phyloP scores from a whole-genome alignment of 2,329 filamentous ascomycete species.

The Curvularia sp. region DNA sequence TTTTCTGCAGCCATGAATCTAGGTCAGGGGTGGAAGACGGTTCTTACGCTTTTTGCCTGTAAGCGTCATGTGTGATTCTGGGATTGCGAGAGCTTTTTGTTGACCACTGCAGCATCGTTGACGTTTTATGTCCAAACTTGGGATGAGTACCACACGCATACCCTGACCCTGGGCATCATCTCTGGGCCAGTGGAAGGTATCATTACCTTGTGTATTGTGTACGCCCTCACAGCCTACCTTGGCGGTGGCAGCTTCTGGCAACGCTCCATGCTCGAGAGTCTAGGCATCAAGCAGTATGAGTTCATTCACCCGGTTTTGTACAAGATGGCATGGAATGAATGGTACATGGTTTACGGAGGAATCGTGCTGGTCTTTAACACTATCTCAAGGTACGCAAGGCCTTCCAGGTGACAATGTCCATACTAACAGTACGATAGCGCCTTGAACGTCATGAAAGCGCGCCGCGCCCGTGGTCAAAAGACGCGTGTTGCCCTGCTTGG shows the following conservation, averaged over 20 bases:
- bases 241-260: slow-evolving; percentile 95
- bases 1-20: slow-evolving; percentile 94
- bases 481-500: slow-evolving; percentile 79
- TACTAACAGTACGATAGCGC: slow-evolving; percentile 58
- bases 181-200: slow-evolving; percentile 97
- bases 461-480: slow-evolving; percentile 74
- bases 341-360: slow-evolving; percentile 88
- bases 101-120: slow-evolving; percentile 66
- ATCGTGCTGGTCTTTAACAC: slow-evolving; percentile 87
- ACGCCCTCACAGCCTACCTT: slow-evolving; percentile 80
- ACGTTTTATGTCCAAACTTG: slow-evolving; percentile 99
- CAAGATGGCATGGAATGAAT: slow-evolving; percentile 84
- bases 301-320: slow-evolving; percentile 73
- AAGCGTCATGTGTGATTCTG: slow-evolving; percentile 23
- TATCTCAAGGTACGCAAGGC: slow-evolving; percentile 63
- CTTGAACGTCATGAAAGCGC: slow-evolving; percentile 82
- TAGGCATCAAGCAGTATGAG: slow-evolving; percentile 69
- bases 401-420: background rate
- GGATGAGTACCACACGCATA: slow-evolving; percentile 99
- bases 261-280: slow-evolving; percentile 73
- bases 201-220: slow-evolving; percentile 80
- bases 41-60: slow-evolving; percentile 84
- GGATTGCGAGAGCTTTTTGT: background rate
- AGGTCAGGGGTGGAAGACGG: slow-evolving; percentile 89
- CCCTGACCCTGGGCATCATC: slow-evolving; percentile 86